These are phyloP conservation scores for Podospora didyma DNA, from an alignment of 495 filamentous ascomycete genomes.

Conservation along the genomic window DNA sequence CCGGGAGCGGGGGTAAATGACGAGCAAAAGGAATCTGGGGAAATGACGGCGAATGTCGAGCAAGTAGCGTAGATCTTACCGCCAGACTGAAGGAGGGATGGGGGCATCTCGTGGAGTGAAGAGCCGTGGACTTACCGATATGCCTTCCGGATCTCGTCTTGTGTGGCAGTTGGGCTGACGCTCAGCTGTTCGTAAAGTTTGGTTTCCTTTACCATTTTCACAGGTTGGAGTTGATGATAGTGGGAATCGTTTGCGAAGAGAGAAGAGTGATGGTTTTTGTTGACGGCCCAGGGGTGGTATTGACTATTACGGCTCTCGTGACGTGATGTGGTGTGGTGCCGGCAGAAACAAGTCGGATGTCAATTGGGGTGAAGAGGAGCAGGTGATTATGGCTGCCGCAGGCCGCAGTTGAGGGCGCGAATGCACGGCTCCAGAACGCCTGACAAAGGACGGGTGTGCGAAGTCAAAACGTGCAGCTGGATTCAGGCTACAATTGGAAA, in stretches of 20 bases:
- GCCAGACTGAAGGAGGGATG: no score
- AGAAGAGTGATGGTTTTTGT: neutral
- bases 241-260: no score
- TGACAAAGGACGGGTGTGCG: neutral
- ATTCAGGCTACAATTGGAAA: neutral
- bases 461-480: neutral
- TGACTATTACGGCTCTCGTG: no score
- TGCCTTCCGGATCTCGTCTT: slow-evolving; percentile 96
- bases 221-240: neutral
- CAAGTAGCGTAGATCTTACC: no score
- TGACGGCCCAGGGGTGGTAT: neutral
- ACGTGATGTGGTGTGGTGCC: no score
- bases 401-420: neutral
- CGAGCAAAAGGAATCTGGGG: neutral
- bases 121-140: slow-evolving; percentile 61
- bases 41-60: neutral
- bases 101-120: neutral
- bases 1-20: neutral
- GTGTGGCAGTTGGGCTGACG: slow-evolving; percentile 71
- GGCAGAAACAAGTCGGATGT: no score
- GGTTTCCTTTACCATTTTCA: slow-evolving; percentile 78
- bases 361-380: no score
- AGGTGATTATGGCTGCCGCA: neutral
- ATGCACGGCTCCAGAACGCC: slow-evolving; percentile 6
- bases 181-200: slow-evolving; percentile 78